Percentiles rank a stretch among this genome's conserved stretches.
Conservation (phyloP, 345 rosid genomes). For the Brassica carinata region DNA sequence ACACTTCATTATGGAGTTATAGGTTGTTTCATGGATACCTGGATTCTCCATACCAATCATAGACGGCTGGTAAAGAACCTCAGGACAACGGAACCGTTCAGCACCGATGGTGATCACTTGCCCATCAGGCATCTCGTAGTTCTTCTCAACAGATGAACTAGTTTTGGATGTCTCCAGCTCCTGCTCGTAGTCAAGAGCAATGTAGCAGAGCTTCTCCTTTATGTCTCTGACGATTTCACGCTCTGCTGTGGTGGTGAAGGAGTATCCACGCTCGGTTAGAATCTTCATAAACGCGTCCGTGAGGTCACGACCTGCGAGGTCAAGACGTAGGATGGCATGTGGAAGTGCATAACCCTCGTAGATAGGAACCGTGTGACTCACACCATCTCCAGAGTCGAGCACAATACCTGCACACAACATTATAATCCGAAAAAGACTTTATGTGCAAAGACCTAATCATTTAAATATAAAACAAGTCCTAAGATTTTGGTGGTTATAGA, state of each 20-base stretch:
- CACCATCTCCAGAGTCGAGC: constrained; percentile 94
- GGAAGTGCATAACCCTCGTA: constrained; percentile 92
- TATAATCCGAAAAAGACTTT: not conserved
- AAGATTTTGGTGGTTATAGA: not conserved
- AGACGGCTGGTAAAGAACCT: constrained; percentile 94
- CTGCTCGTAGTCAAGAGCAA: constrained; percentile 90
- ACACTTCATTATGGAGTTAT: constrained; percentile 93
- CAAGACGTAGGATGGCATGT: constrained; percentile 90
- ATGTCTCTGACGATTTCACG: constrained; percentile 97
- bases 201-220: constrained; percentile 90
- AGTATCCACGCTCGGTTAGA: constrained; percentile 92
- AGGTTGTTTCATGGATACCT: constrained; percentile 89
- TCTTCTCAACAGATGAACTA: constrained; percentile 74
- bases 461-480: not conserved
- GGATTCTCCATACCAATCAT: constrained; percentile 96
- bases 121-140: not conserved
- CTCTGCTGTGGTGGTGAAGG: constrained; percentile 94
- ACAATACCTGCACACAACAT: constrained; percentile 48
- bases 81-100: constrained; percentile 92
- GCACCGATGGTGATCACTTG: constrained; percentile 51
- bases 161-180: constrained; percentile 91
- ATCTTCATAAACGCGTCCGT: constrained; percentile 85
- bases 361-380: constrained; percentile 88
- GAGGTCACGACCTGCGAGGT: constrained; percentile 93
- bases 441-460: not conserved